Evolutionary conservation across 164 flowering plant species (phyloP).

Genomic region (Vitis rupestris): DNA sequence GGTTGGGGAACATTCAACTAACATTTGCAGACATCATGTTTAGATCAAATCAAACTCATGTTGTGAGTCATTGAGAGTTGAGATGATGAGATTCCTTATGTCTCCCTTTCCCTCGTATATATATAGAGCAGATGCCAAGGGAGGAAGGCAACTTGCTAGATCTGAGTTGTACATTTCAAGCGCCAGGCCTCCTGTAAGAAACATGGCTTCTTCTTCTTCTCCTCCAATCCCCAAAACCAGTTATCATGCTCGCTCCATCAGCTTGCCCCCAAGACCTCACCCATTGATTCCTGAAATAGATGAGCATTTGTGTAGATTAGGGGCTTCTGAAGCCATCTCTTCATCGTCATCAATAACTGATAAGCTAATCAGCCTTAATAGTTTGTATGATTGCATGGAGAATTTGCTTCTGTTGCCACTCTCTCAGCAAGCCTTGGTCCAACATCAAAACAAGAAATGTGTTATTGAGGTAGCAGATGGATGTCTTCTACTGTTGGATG

Average conservation of each 20-base stretch:
- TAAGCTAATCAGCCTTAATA: conserved; percentile 24
- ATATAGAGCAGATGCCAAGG: too few species aligned
- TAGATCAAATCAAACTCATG: too few species aligned
- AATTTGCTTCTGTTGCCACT: conserved; percentile 26
- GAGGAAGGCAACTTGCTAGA: too few species aligned
- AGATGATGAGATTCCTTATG: too few species aligned
- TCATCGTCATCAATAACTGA: conserved; percentile 21
- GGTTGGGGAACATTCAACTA: too few species aligned
- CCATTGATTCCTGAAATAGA: conserved; percentile 16
- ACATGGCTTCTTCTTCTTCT: too few species aligned
- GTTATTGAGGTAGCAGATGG: conserved; percentile 28
- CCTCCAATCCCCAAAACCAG: conserved; percentile 2
- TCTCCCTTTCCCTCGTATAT: too few species aligned
- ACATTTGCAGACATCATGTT: too few species aligned
- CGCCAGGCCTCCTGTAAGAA: too few species aligned
- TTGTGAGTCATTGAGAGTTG: too few species aligned
- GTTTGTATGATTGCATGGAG: conserved; percentile 26
- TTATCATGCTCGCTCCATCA: conserved; percentile 26
- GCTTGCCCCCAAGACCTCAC: conserved; percentile 28
- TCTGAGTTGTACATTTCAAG: too few species aligned
- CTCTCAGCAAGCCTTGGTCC: conserved; percentile 23
- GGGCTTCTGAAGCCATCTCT: conserved; percentile 12
- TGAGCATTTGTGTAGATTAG: conserved; percentile 23
- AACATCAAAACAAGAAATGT: conserved; percentile 1
- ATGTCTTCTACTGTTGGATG: conserved; percentile 28